Evolutionary conservation across 108 stramenopile species (phyloP).

Genomic region (Conticribra weissflogii): DNA sequence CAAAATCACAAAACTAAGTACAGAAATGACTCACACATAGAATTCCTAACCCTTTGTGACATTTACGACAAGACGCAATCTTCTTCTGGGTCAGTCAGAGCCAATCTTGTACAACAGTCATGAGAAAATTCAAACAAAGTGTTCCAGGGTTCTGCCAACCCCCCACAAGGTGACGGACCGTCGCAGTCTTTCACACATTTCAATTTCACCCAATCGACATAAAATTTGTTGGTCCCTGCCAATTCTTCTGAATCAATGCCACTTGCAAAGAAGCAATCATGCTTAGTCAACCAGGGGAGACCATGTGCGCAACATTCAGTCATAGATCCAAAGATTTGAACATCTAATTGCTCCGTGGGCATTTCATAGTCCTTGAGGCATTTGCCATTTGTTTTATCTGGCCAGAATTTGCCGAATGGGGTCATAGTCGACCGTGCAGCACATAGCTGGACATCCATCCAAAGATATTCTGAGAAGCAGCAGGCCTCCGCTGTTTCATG

Average conservation of each 20-base stretch:
- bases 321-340: background rate
- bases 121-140: background rate
- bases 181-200: slow-evolving; percentile 7
- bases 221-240: background rate
- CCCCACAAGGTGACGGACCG: slow-evolving; percentile 12
- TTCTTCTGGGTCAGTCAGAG: background rate
- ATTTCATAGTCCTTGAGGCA: slow-evolving; percentile 7
- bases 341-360: background rate
- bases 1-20: too few relatives aligned
- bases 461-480: slow-evolving; percentile 3
- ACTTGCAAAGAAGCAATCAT: slow-evolving; percentile 5
- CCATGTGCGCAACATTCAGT: slow-evolving; percentile 2
- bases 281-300: slow-evolving; percentile 7
- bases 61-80: background rate
- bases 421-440: slow-evolving; percentile 1
- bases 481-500: slow-evolving; percentile 13
- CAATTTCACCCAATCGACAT: background rate
- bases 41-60: too few relatives aligned
- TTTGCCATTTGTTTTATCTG: slow-evolving; percentile 1
- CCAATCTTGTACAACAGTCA: slow-evolving; percentile 4
- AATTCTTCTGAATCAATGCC: background rate
- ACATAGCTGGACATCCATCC: slow-evolving; percentile 15
- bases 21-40: too few relatives aligned
- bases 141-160: slow-evolving; percentile 11
- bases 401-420: slow-evolving; percentile 2